Conservation (phyloP, 108 stramenopile species). For the Craspedostauros australis region DNA sequence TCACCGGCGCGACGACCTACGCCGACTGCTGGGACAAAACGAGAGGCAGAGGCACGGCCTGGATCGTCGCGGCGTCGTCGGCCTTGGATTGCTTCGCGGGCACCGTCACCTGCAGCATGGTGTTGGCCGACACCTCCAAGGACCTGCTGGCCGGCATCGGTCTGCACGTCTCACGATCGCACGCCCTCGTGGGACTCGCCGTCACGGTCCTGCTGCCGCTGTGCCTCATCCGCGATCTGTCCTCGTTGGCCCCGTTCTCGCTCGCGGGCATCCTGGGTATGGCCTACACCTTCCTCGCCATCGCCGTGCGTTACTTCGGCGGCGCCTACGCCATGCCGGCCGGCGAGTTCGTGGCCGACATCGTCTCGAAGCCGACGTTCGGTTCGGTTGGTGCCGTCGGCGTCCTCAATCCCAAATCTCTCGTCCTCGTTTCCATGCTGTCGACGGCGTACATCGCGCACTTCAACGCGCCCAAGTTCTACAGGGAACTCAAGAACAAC, state of each 20-base stretch:
- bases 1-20: conserved; percentile 59
- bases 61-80: conserved; percentile 36
- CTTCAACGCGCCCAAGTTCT: conserved; percentile 92
- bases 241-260: conserved; percentile 76
- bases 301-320: conserved; percentile 60
- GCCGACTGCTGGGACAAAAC: conserved; percentile 83
- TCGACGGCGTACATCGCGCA: conserved; percentile 91
- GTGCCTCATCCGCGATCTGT: conserved; percentile 78
- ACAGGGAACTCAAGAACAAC: conserved; percentile 78
- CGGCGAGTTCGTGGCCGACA: conserved; percentile 27
- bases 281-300: conserved; percentile 71
- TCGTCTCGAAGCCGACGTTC: conserved; percentile 32
- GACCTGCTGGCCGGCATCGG: conserved; percentile 42
- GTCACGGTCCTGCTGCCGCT: conserved; percentile 74
- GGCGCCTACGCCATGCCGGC: conserved; percentile 48
- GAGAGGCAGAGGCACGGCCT: conserved; percentile 5
- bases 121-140: conserved; percentile 75
- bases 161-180: conserved; percentile 16
- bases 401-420: conserved; percentile 28
- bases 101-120: conserved; percentile 82
- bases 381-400: conserved; percentile 40
- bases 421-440: conserved; percentile 88
- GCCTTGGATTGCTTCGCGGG: conserved; percentile 70
- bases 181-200: conserved; percentile 53
- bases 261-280: conserved; percentile 83